Evolutionary conservation across 78 protist species (phyloP), one percentile per base, ranked within the genome.

Genomic region (Dictyostelium citrinum): DNA sequence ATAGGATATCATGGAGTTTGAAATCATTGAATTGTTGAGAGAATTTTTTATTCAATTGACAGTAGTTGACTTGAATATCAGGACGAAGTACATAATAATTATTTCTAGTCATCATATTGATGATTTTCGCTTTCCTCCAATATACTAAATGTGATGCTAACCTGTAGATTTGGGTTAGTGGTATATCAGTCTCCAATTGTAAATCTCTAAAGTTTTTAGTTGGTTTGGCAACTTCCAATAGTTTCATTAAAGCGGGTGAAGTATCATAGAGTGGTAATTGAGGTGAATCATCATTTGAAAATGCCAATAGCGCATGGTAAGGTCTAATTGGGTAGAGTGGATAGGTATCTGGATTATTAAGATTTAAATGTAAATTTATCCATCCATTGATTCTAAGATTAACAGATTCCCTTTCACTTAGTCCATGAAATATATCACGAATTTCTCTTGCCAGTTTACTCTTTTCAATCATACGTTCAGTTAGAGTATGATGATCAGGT

Each of bases 61-160:
- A 20, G 39, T 71, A 71, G 75, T 90, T 31, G 35, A 24, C 46
- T 27, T 78, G 61, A 14, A 64, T 45, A 17, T 51, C 22, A 5
- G 93, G 85, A 7, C 51, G 84, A 2, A 93, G 75, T 3, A 83
- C 37, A 41, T 93, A 93, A 46, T 78, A 61, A 9, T 83, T 93
- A 75, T 93, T 83, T 51, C 82, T 83, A 8, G 96, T 93, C 77
- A 93, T 70, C 84, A 83, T 93, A 68, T 93, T 82, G 45, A 85
- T 84, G 55, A 93, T 93, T 45, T 81, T 84, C 8, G 90, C 96
- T 55, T 82, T 85, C 24, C 51, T 71, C 96, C 96, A 93, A 51
- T 93, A 58, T 81, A 93, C 96, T 9, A 93, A 51, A 71, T 93
- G 96, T 4, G 96, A 86, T 3, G 96, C 90, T 29, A 91, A 67